Percentiles rank a stretch among this genome's conserved stretches.
phyloP scores from a whole-genome alignment of 1,284 basidiomycete genomes.

The Bjerkandera adusta region DNA sequence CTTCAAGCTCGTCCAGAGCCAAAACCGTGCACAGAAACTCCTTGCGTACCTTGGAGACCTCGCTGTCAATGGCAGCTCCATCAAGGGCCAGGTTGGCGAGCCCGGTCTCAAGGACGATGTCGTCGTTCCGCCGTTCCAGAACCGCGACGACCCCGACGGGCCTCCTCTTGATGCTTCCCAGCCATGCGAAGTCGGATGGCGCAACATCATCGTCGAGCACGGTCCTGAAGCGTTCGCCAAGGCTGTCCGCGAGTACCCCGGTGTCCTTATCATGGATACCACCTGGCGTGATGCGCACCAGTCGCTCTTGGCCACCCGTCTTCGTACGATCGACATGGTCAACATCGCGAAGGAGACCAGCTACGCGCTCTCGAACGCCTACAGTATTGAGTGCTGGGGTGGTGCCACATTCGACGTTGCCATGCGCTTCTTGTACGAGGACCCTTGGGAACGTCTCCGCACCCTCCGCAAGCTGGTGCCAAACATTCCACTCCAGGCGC shows the following conservation, averaged over 20 bases:
- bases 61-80: conserved; percentile 96
- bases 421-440: conserved; percentile 99
- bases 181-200: conserved; percentile 92
- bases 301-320: conserved; percentile 93
- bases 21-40: conserved; percentile 98
- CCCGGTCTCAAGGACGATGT: conserved; percentile 94
- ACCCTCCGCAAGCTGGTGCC: conserved; percentile 95
- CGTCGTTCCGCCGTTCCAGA: conserved; percentile 79
- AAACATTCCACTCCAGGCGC: conserved; percentile 98
- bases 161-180: conserved; percentile 76
- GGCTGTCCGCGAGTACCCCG: conserved; percentile 95
- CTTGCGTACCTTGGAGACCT: conserved; percentile 97
- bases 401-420: conserved; percentile 99
- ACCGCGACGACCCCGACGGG: conserved; percentile 75
- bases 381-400: conserved; percentile 99
- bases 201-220: conserved; percentile 98
- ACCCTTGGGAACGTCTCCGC: conserved; percentile 98
- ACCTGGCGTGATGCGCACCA: conserved; percentile 99
- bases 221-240: conserved; percentile 99
- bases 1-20: conserved; percentile 97
- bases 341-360: conserved; percentile 99
- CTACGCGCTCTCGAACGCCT: conserved; percentile 93
- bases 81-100: conserved; percentile 91
- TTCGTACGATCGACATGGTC: conserved; percentile 96
- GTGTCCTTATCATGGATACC: conserved; percentile 95